These are phyloP conservation scores for Hippophae rhamnoides DNA, from an alignment of 306 rosid genomes.

Conservation along the genomic window DNA sequence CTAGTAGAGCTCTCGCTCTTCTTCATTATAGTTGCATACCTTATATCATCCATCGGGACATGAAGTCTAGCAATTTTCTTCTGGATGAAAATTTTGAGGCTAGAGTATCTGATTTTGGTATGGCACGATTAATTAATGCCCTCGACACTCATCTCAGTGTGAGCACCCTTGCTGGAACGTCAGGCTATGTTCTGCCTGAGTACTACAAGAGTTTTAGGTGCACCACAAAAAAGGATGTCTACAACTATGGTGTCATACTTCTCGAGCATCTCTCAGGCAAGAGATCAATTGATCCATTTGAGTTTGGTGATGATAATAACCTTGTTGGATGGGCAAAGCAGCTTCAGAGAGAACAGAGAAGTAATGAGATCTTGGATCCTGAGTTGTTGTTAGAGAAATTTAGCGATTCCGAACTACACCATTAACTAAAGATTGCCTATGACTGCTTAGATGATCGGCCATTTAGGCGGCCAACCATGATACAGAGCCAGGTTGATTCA, in stretches of 20 bases:
- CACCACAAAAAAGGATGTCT: constrained; percentile 73
- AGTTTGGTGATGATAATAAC: constrained; percentile 69
- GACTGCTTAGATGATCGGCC: constrained; percentile 68
- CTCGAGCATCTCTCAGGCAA: constrained; percentile 68
- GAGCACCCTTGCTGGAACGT: constrained; percentile 76
- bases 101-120: constrained; percentile 76
- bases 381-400: constrained; percentile 35
- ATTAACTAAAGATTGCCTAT: constrained; percentile 52
- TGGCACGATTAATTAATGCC: constrained; percentile 73
- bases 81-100: constrained; percentile 73
- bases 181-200: constrained; percentile 82
- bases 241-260: constrained; percentile 66
- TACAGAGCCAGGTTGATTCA: constrained; percentile 57
- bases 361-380: constrained; percentile 45
- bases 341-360: constrained; percentile 48
- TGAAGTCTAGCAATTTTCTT: constrained; percentile 83
- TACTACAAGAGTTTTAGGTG: constrained; percentile 80
- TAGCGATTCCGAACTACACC: constrained; percentile 36
- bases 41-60: constrained; percentile 75
- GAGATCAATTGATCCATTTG: constrained; percentile 48
- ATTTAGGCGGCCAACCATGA: constrained; percentile 63
- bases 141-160: constrained; percentile 76
- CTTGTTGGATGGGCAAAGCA: constrained; percentile 81
- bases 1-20: constrained; percentile 76
- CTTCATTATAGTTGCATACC: constrained; percentile 82